These are phyloP conservation scores for Candida alai DNA, from an alignment of 805 yeast species.

Conservation along the genomic window DNA sequence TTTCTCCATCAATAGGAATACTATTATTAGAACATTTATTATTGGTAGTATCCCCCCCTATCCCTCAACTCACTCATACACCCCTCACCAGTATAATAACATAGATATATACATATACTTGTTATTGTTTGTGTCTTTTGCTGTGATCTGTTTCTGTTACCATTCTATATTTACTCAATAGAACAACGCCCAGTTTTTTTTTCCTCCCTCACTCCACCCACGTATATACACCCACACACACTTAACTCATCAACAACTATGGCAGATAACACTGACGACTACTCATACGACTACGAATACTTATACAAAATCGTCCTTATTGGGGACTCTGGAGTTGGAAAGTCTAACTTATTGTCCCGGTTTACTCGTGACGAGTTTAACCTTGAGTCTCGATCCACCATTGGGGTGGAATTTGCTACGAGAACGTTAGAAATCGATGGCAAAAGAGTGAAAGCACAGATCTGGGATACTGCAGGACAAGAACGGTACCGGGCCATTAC, in stretches of 20 bases:
- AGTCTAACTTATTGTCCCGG: conserved; percentile 87
- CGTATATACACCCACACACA: neutral
- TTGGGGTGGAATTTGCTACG: conserved; percentile 98
- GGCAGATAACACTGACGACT: conserved; percentile 43
- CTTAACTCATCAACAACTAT: conserved; percentile 10
- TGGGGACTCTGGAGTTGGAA: conserved; percentile 97
- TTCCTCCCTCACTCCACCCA: no score
- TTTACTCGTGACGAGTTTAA: conserved; percentile 96
- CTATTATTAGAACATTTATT: no score
- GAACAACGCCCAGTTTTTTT: no score
- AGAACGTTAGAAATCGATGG: conserved; percentile 87
- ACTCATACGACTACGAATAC: conserved; percentile 75
- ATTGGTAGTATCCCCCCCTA: no score
- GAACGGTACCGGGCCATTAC: conserved; percentile 98
- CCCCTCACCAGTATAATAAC: no score
- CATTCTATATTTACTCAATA: no score
- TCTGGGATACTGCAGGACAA: conserved; percentile 99
- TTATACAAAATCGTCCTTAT: conserved; percentile 92
- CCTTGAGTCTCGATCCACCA: conserved; percentile 88
- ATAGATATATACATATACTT: no score
- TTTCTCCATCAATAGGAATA: no score
- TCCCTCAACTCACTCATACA: no score
- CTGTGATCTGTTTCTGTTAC: no score
- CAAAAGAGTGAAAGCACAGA: conserved; percentile 80
- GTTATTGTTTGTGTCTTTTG: no score